Base-by-base conservation (phyloP, 768 basidiomycete species). In the Dentipellis fragilis region DNA sequence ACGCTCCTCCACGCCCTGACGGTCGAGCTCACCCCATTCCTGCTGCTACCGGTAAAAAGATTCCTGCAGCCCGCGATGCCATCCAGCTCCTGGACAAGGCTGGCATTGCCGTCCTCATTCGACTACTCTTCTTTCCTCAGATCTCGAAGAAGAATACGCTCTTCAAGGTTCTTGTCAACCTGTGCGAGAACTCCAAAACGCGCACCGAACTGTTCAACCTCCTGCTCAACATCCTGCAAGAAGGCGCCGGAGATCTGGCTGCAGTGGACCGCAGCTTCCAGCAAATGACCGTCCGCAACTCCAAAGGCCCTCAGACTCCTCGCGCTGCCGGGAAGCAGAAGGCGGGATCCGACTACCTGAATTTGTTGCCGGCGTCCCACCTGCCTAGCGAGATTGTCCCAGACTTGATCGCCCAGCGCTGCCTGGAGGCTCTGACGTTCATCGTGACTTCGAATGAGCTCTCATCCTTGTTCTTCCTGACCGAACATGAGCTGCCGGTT, bases 51-150 rank as follows among this genome's bases (percentile, higher is more conserved):
- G 62, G 71, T 3, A 78, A 80, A 38, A 89, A 87, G 64, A 68
- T 73, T 17, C 65, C 74, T 34, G 71, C 74, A 10, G 77, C 81
- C 39, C 86, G 94, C 39, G 94, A 99, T 62, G 89, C 94, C 2
- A 89, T 97, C 29, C 89, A 92, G 64, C 80, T 99, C 1, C 79
- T 99, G 47, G 96, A 99, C 67, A 95, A 90, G 64, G 68, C 80
- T 6, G 91, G 93, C 12, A 80, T 98, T 48, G 89, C 93, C 0
- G 85, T 87, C 21, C 82, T 99, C 16, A 84, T 97, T 42, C 84
- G 94, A 52, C 80, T 98, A 8, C 79, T 99, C 19, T 99, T 99
- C 77, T 96, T 93, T 78, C 96, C 96, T 4, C 91, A 96, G 61
- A 85, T 93, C 19, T 74, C 91, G 57, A 84, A 83, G 71, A 93